Conservation (phyloP, 192 early-diverging fungal genomes). For the Coemansia sp. region DNA sequence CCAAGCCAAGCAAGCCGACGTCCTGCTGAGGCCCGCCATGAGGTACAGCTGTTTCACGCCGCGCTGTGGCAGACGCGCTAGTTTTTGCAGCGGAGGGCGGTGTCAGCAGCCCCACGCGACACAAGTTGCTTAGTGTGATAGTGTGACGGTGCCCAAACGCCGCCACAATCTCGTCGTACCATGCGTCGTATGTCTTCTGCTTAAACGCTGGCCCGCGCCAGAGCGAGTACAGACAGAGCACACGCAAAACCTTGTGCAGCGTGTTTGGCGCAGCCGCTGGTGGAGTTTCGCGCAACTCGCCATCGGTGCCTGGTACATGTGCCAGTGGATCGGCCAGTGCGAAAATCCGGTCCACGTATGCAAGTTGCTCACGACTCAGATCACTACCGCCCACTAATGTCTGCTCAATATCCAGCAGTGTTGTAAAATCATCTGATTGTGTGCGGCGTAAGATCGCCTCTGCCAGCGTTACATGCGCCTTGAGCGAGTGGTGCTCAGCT, state of each 20-base stretch:
- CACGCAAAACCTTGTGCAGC: conserved; percentile 67
- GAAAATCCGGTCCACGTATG: conserved; percentile 75
- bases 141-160: conserved; percentile 92
- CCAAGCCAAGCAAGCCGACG: conserved; percentile 14
- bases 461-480: conserved; percentile 57
- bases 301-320: conserved; percentile 52
- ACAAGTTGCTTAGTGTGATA: conserved; percentile 80
- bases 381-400: conserved; percentile 41
- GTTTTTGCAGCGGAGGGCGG: conserved; percentile 42
- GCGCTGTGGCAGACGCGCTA: conserved; percentile 49
- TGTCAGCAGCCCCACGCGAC: conserved; percentile 63
- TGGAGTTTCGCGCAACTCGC: conserved; percentile 19
- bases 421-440: conserved; percentile 77
- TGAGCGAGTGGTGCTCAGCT: conserved; percentile 81
- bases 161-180: conserved; percentile 81
- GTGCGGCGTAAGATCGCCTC: conserved; percentile 82
- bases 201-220: conserved; percentile 77
- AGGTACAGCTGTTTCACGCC: not conserved
- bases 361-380: conserved; percentile 22
- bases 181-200: conserved; percentile 75
- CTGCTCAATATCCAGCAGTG: conserved; percentile 86
- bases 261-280: conserved; percentile 24
- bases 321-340: conserved; percentile 82
- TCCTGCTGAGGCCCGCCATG: not conserved
- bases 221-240: conserved; percentile 82